Base-by-base conservation (phyloP, 805 yeast genomes). In the Pachysolen tannophilus region DNA sequence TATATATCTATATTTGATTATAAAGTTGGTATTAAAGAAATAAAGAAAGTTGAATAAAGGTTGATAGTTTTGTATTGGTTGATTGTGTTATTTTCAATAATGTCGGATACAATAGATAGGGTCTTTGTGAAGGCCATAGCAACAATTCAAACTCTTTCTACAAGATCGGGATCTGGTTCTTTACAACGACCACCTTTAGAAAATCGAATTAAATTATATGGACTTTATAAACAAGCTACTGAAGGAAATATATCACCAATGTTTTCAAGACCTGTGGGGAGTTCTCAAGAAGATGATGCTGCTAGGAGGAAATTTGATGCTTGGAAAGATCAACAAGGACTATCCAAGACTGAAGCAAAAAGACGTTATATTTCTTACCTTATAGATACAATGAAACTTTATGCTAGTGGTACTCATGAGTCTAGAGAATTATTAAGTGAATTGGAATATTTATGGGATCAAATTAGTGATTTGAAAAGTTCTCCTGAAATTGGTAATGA, bases 161-260 rank as follows among this genome's bases (percentile, higher is more conserved):
- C 82, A 5, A 64, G 79, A 35, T 65, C 80, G 15, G 73, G 75
- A 29, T 65, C 72, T 41, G 78, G 78, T 11, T 61, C 79, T 8
- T 58, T 82, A 20, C 86, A 88, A 1, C 66, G 88, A 19, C 94
- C 94, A 0, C 87, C 92, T 1, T 69, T 82, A 2, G 80, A 77
- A 35, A 72, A 65, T 40, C 56, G 94, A 23, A 75, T 80, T 39
- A 67, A 67, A 43, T 64, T 85, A 4, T 85, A 85, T 53, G 95
- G 94, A 0, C 65, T 85, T 33, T 85, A 84, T 58, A 86, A 85
- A 48, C 95, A 85, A 52, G 88, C 94, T 2, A 85, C 94, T 5
- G 90, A 83, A 55, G 95, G 95, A 6, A 76, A 85, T 52, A 86
- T 82, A 7, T 71, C 69, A 32, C 79, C 79, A 2, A 64, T 80